Evolutionary conservation across 345 rosid genomes (phyloP).

Genomic region (Corymbia maculata): DNA sequence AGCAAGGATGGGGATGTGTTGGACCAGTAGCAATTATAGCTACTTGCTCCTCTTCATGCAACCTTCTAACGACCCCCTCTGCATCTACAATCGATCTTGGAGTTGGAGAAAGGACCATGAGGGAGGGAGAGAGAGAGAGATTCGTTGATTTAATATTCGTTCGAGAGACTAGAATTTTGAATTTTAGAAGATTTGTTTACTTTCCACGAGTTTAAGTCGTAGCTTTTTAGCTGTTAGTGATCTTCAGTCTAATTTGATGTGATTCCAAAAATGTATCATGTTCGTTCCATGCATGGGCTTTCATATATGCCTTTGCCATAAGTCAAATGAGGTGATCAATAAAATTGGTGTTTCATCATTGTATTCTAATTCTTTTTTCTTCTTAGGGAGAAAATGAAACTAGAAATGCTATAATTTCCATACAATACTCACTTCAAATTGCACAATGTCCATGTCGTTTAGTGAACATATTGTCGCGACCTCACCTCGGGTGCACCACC

Average conservation of each 20-base stretch:
- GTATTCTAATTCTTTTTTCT: background rate
- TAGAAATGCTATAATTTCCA: background rate
- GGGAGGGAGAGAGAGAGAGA: background rate
- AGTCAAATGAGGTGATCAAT: background rate
- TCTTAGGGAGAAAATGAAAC: background rate
- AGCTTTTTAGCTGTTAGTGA: background rate
- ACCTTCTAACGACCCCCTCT: background rate
- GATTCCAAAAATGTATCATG: background rate
- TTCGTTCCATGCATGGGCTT: background rate
- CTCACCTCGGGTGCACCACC: too few species aligned
- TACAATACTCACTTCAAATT: background rate
- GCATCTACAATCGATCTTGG: background rate
- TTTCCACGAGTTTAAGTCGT: background rate
- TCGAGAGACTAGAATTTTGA: too few species aligned
- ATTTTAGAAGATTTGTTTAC: background rate
- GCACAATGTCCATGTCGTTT: background rate
- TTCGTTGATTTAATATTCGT: background rate
- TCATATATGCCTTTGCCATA: background rate
- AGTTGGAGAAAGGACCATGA: background rate
- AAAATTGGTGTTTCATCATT: background rate
- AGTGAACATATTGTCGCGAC: background rate
- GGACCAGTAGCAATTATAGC: background rate
- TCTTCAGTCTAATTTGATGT: background rate
- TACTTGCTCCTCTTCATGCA: background rate
- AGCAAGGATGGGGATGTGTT: background rate